Conservation (phyloP, 495 filamentous ascomycete genomes). For the Hypoxylon lenormandii region DNA sequence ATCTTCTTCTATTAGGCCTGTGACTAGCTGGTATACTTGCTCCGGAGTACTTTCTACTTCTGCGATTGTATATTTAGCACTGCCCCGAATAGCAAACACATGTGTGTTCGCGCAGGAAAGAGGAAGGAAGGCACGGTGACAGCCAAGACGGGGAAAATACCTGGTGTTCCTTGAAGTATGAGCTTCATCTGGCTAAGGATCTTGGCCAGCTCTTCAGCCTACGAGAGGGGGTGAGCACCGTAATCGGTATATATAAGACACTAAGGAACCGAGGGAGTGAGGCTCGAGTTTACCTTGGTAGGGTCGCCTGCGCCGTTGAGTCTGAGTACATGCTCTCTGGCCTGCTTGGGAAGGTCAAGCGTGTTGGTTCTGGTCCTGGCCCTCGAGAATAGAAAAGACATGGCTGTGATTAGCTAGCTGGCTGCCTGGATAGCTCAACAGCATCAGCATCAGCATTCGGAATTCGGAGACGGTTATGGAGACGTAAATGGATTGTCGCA, state of each 20-base stretch:
- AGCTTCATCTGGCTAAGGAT: slow-evolving; percentile 84
- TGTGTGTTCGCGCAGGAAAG: slow-evolving; percentile 2
- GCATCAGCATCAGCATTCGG: slow-evolving; percentile 1
- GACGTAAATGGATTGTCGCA: slow-evolving; percentile 17
- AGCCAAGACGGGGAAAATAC: slow-evolving; percentile 57
- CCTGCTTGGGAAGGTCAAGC: slow-evolving; percentile 64
- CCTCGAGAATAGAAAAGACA: slow-evolving; percentile 93
- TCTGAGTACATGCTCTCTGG: slow-evolving; percentile 65
- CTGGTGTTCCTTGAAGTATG: slow-evolving; percentile 83
- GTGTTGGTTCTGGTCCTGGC: slow-evolving; percentile 69
- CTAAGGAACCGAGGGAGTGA: not conserved
- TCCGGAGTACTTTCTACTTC: slow-evolving; percentile 88
- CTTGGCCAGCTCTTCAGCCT: slow-evolving; percentile 80
- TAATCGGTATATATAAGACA: slow-evolving; percentile 7
- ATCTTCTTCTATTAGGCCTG: slow-evolving; percentile 85
- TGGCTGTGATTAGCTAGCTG: slow-evolving; percentile 52
- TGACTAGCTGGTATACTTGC: slow-evolving; percentile 82
- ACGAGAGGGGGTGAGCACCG: not conserved
- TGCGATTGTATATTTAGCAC: slow-evolving; percentile 51
- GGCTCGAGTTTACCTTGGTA: slow-evolving; percentile 61
- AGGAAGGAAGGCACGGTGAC: slow-evolving; percentile 8
- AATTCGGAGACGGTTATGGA: not conserved
- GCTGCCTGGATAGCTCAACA: slow-evolving; percentile 17
- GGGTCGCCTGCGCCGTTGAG: slow-evolving; percentile 65
- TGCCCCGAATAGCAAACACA: not conserved